Conservation (phyloP, 768 basidiomycete species). For the Suillus alpinus region DNA sequence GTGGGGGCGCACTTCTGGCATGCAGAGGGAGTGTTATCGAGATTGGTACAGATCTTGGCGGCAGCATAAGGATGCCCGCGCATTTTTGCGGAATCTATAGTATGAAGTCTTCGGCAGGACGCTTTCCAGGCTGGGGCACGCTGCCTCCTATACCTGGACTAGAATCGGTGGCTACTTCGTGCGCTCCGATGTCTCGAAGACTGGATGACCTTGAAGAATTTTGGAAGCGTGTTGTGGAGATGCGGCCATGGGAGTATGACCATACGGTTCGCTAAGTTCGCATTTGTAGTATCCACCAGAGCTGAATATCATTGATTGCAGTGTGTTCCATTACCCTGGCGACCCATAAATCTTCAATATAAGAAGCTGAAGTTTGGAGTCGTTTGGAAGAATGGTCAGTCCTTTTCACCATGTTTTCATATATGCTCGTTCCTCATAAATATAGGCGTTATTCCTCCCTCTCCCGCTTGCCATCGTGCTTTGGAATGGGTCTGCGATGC, state of each 20-base stretch:
- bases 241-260: constrained; percentile 44
- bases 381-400: constrained; percentile 41
- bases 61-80: constrained; percentile 48
- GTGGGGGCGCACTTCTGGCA: constrained; percentile 49
- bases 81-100: constrained; percentile 46
- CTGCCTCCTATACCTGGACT: constrained; percentile 34
- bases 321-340: constrained; percentile 45
- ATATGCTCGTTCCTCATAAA: neutral
- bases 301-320: constrained; percentile 10
- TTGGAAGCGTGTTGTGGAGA: constrained; percentile 40
- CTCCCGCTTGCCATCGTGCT: constrained; percentile 40
- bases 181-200: constrained; percentile 40
- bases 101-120: constrained; percentile 36
- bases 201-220: constrained; percentile 42
- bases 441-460: constrained; percentile 35
- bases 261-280: constrained; percentile 29
- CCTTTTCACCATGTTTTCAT: neutral
- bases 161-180: constrained; percentile 35
- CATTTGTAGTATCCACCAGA: neutral
- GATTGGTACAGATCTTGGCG: constrained; percentile 49
- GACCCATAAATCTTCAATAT: constrained; percentile 29
- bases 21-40: constrained; percentile 43
- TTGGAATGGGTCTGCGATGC: constrained; percentile 33
- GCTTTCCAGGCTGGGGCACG: constrained; percentile 36
- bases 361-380: constrained; percentile 40